Evolutionary conservation across 148 eudicot genomes (phyloP), one percentile per base, ranked within the genome.

Genomic region (Camellia sinensis): DNA sequence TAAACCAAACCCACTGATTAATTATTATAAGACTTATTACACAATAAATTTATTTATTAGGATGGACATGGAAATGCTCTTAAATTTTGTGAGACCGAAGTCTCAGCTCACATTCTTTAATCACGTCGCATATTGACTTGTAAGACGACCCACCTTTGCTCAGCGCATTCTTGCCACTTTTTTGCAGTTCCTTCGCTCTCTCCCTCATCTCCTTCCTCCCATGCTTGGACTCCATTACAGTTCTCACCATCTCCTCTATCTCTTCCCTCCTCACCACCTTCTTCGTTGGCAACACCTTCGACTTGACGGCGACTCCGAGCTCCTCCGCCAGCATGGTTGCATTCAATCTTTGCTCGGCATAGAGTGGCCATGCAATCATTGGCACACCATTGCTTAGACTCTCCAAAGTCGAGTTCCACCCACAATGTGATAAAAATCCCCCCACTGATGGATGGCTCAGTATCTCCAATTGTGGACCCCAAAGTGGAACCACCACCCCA

Each of bases 331-430:
- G 65, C 82, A 85, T 68, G 4, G 86, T 76, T 0, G 87, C 85
- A 29, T 85, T 88, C 87, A 85, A 65, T 17, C 41, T 45, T 45
- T 88, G 90, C 73, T 88, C 88, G 0, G 90, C 87, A 6, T 88
- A 83, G 1, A 88, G 79, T 29, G 88, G 90, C 90, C 90, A 88
- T 3, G 79, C 75, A 3, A 88, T 85, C 44, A 88, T 77, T n/a
- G 88, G 90, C 57, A 88, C 87, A 13, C 87, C 90, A 48, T 85
- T 81, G 45, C 63, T 68, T 11, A 84, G 67, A 71, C 85, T 81
- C 67, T 88, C 90, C 29, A 81, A 18, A 1, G 45, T 45, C 0
- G 90, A 88, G 65, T 85, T 85, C 90, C 90, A 85, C 2, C 90
- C 90, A 62, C 90, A 83, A 62, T 88, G 90, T 63, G 84, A 65